Percentiles rank a stretch among this genome's conserved stretches.
These are phyloP conservation scores for Epichloe bromicola DNA, from an alignment of 2,329 filamentous ascomycete genomes.

Conservation along the genomic window DNA sequence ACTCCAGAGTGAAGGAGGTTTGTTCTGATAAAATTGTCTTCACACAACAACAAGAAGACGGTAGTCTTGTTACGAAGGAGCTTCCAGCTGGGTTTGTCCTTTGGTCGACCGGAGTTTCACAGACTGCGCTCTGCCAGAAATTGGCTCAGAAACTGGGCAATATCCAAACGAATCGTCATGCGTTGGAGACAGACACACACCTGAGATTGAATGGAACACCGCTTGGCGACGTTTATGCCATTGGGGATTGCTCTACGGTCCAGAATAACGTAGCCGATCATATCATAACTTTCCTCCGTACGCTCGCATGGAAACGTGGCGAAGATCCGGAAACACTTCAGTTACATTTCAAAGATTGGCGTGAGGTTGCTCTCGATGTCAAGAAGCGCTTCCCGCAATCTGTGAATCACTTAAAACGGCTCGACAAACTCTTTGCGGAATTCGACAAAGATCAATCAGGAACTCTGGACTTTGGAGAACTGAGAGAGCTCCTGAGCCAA, in stretches of 20 bases:
- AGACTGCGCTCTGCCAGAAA: conserved; percentile 65
- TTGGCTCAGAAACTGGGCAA: conserved; percentile 65
- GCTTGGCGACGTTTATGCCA: conserved; percentile 87
- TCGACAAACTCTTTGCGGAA: conserved; percentile 81
- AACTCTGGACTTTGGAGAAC: conserved; percentile 86
- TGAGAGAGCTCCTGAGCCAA: conserved; percentile 74
- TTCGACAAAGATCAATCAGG: conserved; percentile 92
- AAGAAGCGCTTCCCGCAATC: conserved; percentile 87
- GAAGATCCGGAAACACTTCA: conserved; percentile 81
- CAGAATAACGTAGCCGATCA: conserved; percentile 95
- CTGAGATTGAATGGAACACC: conserved; percentile 81
- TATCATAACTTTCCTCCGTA: conserved; percentile 79
- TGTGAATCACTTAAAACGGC: conserved; percentile 67
- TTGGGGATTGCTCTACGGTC: conserved; percentile 91
- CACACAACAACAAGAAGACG: conserved; percentile 64
- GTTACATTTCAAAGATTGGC: conserved; percentile 81
- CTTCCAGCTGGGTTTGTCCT: conserved; percentile 92
- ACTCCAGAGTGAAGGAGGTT: conserved; percentile 86
- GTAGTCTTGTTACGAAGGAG: conserved; percentile 72
- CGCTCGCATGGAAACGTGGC: conserved; percentile 81
- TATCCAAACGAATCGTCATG: conserved; percentile 74
- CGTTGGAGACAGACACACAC: conserved; percentile 88
- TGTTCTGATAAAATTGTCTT: conserved; percentile 74
- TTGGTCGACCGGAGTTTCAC: conserved; percentile 92
- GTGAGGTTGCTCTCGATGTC: conserved; percentile 68